Evolutionary conservation across 2,329 filamentous ascomycete species (phyloP), one percentile per base, ranked within the genome.

Genomic region (Chalaropsis ovoidea): DNA sequence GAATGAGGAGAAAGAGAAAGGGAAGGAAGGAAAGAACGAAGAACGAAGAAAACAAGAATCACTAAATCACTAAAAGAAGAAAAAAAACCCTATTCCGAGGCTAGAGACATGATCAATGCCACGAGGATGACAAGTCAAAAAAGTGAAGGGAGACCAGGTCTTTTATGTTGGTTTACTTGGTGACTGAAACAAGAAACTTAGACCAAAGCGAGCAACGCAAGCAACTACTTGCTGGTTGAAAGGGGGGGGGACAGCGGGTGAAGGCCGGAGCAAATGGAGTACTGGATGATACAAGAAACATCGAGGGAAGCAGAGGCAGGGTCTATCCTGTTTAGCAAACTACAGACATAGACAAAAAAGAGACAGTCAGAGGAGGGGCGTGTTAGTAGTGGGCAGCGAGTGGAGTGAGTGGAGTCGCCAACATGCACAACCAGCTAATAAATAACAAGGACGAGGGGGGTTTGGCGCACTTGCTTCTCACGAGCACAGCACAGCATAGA

Each of bases 91-190:
- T 43, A 41, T 61, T 61, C 13, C 58, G 43, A 61, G 58, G 58
- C 58, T 22, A 61, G 13, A 61, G 58, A 43, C 35, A 61, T 58
- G 54, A 58, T 39, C 54, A 58, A 58, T 27, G 54, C 54, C 54
- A 58, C 54, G 54, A 39, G 54, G 54, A 58, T 58, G 54, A 58
- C 54, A 58, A 58, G 54, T 31, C 6, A 17, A 58, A 11, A 39
- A 39, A 58, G 54, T 24, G 54, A 58, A 58, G 54, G 54, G 54
- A 58, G 54, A 39, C 58, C 58, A 42, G 58, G 58, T 61, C 41
- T 61, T 58, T 58, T 58, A 58, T 58, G 54, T 58, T 58, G 54
- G 27, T 58, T 56, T 7, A 58, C 54, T 31, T 58, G 31, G 19
- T 52, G 47, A 52, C 22, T 27, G 22, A 10, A 39, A 58, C 4